phyloP scores from a whole-genome alignment of 2,329 filamentous ascomycete species.

The Laburnicola sp. region DNA sequence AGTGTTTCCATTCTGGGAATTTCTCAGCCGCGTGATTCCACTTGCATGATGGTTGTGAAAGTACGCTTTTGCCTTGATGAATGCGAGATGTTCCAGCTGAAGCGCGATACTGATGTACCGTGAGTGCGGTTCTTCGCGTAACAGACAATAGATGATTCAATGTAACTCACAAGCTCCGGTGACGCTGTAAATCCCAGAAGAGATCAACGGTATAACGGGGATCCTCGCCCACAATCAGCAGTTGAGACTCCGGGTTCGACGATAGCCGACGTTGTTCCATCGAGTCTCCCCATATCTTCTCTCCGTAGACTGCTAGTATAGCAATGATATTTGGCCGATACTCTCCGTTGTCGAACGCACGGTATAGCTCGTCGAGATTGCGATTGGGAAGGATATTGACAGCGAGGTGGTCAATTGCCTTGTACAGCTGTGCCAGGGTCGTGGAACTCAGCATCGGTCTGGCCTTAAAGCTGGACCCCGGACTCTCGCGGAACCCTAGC shows the following conservation, averaged over 20 bases:
- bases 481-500: conserved; percentile 7
- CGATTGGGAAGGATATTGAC: not conserved
- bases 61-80: conserved; percentile 7
- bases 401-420: conserved; percentile 1
- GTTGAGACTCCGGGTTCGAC: not conserved
- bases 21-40: too few relatives aligned
- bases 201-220: not conserved
- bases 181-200: conserved; percentile 1
- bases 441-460: conserved; percentile 2
- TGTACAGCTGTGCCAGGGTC: not conserved
- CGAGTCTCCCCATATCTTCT: conserved; percentile 8
- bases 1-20: not conserved
- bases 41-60: not conserved
- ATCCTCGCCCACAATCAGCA: not conserved
- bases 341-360: not conserved
- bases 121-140: not conserved
- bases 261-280: not conserved
- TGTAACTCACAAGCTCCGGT: conserved; percentile 3
- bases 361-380: not conserved
- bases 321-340: not conserved
- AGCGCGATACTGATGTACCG: conserved; percentile 5
- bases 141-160: not conserved
- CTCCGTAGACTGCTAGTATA: not conserved
- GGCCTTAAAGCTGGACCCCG: not conserved
- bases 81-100: conserved; percentile 15